Conservation (phyloP, 257 asterid genomes). For the Jaltomata sinuosa region DNA sequence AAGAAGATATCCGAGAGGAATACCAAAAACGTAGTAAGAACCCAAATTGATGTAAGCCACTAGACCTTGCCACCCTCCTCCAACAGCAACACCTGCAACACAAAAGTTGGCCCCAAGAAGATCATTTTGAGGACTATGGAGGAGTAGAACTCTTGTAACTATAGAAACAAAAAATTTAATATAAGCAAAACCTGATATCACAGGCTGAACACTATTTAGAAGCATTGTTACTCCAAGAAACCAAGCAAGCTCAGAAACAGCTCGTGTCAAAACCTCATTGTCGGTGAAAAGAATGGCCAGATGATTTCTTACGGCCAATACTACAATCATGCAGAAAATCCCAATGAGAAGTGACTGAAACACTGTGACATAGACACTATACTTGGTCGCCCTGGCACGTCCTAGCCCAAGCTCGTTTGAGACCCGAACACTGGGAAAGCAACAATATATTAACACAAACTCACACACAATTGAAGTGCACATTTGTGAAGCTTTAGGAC, state of each 20-base stretch:
- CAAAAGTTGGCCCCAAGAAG: background rate
- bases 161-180: no score
- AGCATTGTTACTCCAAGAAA: conserved; percentile 40
- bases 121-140: background rate
- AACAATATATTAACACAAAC: background rate
- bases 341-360: conserved; percentile 40
- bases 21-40: conserved; percentile 53
- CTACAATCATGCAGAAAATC: conserved; percentile 21
- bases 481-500: background rate
- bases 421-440: conserved; percentile 40
- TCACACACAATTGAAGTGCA: background rate
- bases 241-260: conserved; percentile 36
- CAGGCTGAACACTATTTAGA: conserved; percentile 55
- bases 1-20: conserved; percentile 58
- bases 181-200: conserved; percentile 39
- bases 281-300: conserved; percentile 49
- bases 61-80: conserved; percentile 83
- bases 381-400: conserved; percentile 44
- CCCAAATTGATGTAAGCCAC: conserved; percentile 80
- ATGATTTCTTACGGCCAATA: conserved; percentile 30
- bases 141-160: background rate
- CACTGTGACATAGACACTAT: conserved; percentile 35
- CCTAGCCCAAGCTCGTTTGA: conserved; percentile 75
- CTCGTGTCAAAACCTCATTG: conserved; percentile 23
- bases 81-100: conserved; percentile 62